These are phyloP conservation scores for Pugionium cornutum DNA, from an alignment of 345 rosid genomes.

Conservation along the genomic window DNA sequence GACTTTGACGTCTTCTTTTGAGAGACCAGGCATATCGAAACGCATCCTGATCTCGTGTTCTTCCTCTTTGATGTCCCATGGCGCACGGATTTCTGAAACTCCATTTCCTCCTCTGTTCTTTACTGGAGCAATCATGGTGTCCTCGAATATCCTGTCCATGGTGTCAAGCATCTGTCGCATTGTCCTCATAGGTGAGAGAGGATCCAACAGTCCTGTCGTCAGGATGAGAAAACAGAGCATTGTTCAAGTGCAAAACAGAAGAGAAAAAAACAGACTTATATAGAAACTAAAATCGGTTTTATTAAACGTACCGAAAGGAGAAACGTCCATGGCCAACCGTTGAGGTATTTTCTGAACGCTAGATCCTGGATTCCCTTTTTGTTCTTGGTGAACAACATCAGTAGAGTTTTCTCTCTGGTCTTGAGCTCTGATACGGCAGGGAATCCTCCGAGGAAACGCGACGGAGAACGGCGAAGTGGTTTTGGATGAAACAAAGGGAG, in stretches of 20 bases:
- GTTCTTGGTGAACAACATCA: conserved; percentile 54
- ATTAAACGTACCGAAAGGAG: conserved; percentile 61
- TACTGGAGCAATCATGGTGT: conserved; percentile 45
- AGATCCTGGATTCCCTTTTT: conserved; percentile 42
- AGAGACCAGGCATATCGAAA: conserved; percentile 84
- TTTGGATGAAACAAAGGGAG: conserved; percentile 9
- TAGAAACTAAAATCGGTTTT: neutral
- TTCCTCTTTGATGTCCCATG: conserved; percentile 85
- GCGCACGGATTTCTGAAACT: conserved; percentile 50
- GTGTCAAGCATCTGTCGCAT: conserved; percentile 81
- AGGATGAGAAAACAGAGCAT: neutral
- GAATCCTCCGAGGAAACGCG: conserved; percentile 34
- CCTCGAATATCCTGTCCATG: conserved; percentile 72
- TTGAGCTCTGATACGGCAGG: conserved; percentile 43
- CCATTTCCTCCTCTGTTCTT: conserved; percentile 36
- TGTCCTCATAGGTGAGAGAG: conserved; percentile 70
- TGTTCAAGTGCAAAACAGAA: no score
- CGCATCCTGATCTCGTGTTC: conserved; percentile 77
- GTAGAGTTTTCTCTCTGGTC: conserved; percentile 48
- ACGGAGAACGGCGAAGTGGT: conserved; percentile 34
- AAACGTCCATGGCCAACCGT: conserved; percentile 49
- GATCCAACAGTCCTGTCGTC: conserved; percentile 58
- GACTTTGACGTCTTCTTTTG: conserved; percentile 73
- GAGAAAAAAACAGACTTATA: neutral
- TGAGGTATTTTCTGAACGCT: conserved; percentile 53